These are phyloP conservation scores for Mortierella sp. DNA, from an alignment of 371 early-diverging fungal genomes.

Conservation along the genomic window DNA sequence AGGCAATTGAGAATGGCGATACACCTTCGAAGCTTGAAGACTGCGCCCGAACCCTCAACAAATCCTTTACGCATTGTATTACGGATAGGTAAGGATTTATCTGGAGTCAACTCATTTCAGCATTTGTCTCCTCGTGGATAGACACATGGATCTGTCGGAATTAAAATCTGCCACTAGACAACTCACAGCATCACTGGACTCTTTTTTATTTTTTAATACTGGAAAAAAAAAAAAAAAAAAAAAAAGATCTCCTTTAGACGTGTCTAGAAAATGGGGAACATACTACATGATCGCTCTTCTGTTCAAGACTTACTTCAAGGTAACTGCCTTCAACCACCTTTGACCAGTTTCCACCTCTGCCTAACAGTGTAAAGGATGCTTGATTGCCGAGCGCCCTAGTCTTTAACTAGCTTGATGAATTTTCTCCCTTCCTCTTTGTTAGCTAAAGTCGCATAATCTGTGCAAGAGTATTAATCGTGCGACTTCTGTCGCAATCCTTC, in stretches of 20 bases:
- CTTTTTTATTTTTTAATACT: no score
- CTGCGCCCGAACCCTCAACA: conserved; percentile 86
- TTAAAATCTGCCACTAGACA: background rate
- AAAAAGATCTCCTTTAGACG: conserved; percentile 53
- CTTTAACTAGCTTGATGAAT: background rate
- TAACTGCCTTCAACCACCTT: conserved; percentile 34
- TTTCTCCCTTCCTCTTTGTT: conserved; percentile 4
- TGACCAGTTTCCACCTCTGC: no score
- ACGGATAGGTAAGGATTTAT: conserved; percentile 77
- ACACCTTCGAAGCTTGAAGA: conserved; percentile 77
- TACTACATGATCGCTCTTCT: conserved; percentile 86
- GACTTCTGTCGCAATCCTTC: conserved; percentile 77
- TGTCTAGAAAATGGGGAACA: conserved; percentile 92
- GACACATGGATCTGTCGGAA: background rate
- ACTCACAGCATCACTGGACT: conserved; percentile 4
- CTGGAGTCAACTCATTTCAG: background rate
- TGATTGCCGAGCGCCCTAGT: background rate
- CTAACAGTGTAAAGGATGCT: no score
- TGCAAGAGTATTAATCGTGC: conserved; percentile 87
- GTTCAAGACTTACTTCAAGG: conserved; percentile 87
- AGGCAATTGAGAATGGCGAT: conserved; percentile 52
- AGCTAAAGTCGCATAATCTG: conserved; percentile 83
- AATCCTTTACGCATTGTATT: conserved; percentile 85
- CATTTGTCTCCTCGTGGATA: background rate
- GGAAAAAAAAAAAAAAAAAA: no score